A percentile compares a stretch with the other conserved stretches of the same genome.
Conservation (phyloP, 306 rosid species). For the Cicer bijugum region DNA sequence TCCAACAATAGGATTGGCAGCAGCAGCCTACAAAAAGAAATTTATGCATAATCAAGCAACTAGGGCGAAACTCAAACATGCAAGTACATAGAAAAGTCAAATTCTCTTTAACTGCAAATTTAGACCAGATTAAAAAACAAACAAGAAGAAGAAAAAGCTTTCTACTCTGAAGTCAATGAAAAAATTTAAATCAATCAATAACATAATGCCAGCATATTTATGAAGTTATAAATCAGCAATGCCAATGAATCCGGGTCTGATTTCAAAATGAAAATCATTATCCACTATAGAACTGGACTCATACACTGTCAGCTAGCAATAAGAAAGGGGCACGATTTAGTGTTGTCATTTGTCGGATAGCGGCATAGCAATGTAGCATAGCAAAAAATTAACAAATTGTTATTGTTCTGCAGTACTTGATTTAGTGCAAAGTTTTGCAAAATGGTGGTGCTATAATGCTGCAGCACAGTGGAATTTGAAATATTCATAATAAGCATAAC, state of each 20-base stretch:
- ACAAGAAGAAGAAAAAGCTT: background rate
- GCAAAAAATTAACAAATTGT: too few relatives aligned
- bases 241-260: background rate
- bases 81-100: background rate
- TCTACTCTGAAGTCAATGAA: background rate
- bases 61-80: slow-evolving; percentile 18
- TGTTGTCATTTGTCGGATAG: too few relatives aligned
- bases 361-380: too few relatives aligned
- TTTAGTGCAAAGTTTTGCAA: too few relatives aligned
- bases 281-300: slow-evolving; percentile 11
- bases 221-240: background rate
- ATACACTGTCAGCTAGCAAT: slow-evolving; percentile 9
- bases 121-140: background rate
- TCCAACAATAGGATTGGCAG: slow-evolving; percentile 66
- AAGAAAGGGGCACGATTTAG: background rate
- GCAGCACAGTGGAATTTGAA: too few relatives aligned
- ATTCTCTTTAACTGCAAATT: background rate
- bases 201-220: slow-evolving; percentile 4
- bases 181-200: background rate
- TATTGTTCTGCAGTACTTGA: too few relatives aligned
- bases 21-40: slow-evolving; percentile 62
- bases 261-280: slow-evolving; percentile 26
- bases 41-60: slow-evolving; percentile 24
- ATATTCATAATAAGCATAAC: slow-evolving; percentile 26
- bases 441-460: too few relatives aligned